A percentile compares a stretch with the other conserved stretches of the same genome.
Evolutionary conservation across 2,329 filamentous ascomycete species (phyloP).

Genomic region (Phaeosphaeriaceae sp.): DNA sequence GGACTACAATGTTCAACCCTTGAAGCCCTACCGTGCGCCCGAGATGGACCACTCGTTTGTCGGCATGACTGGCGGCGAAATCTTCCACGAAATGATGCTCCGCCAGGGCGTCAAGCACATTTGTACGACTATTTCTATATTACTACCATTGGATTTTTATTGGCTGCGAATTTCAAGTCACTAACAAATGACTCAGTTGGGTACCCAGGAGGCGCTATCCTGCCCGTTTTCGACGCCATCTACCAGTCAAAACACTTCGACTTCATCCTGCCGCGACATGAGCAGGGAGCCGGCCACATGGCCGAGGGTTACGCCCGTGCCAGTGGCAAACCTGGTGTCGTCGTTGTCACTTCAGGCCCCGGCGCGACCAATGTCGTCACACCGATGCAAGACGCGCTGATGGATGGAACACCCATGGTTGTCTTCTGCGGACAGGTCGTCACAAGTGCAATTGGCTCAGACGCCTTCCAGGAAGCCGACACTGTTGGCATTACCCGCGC

Average conservation of each 20-base stretch:
- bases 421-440: constrained; percentile 95
- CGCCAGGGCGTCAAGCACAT: constrained; percentile 90
- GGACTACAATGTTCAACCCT: constrained; percentile 54
- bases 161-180: constrained; percentile 2
- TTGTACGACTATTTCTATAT: constrained; percentile 67
- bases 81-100: constrained; percentile 99
- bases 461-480: constrained; percentile 97
- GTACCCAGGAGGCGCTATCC: constrained; percentile 94
- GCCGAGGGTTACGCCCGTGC: constrained; percentile 95
- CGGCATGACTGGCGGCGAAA: constrained; percentile 92
- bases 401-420: constrained; percentile 93
- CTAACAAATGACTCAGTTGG: constrained; percentile 52
- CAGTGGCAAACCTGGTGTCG: constrained; percentile 91
- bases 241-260: constrained; percentile 98
- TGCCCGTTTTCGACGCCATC: constrained; percentile 98
- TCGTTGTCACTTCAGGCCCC: constrained; percentile 94
- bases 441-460: constrained; percentile 88
- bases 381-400: constrained; percentile 93
- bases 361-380: constrained; percentile 97
- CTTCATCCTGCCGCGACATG: constrained; percentile 93
- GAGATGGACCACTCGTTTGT: constrained; percentile 74
- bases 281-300: constrained; percentile 99
- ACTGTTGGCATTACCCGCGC: constrained; percentile 91
- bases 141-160: background rate
- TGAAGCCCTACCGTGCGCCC: constrained; percentile 55